Evolutionary conservation across 768 basidiomycete genomes (phyloP), one percentile per base, ranked within the genome.

Genomic region (Tulasnella sp.): DNA sequence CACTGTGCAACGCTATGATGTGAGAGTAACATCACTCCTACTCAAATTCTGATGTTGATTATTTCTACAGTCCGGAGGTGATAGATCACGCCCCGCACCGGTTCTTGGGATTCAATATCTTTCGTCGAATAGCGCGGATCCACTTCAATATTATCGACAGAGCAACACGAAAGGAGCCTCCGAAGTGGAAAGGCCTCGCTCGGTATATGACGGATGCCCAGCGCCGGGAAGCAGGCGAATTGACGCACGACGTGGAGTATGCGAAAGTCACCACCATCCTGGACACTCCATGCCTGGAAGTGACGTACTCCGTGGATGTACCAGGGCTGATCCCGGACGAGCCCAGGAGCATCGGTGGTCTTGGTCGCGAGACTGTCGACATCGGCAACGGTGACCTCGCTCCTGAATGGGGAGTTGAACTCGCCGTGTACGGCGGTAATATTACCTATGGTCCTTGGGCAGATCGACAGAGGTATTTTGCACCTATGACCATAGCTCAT

Each of bases 361-460:
- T 26, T 10, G 67, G 63, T 3, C 51, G 61, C 24, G 69, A 69
- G 30, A 61, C 62, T 10, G 68, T 80, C 67, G 85, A 91, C 63
- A 76, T 93, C 51, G 92, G 89, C 2, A 96, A 96, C 67, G 86
- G 90, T 0, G 93, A 88, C 66, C 68, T 85, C 43, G 77, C 87
- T 21, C 95, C 95, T 4, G 90, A 98, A 68, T 98, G 93, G 89
- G 95, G 94, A 2, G 73, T 96, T 24, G 89, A 98, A 67, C 65
- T 98, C 17, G 78, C 84, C 17, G 74, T 97, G n/a, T 75, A 81
- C 60, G 83, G 83, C 17, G 94, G 90, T 0, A 70, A 77, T 34
- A 64, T 96, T 34, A 79, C 81, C 19, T 98, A 97, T 68, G 95
- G 95, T 3, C 95, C 95, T 3, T 98, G 95, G 95, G 86, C 93